These are phyloP conservation scores for Pseudogymnoascus sp. DNA, from an alignment of 2,329 filamentous ascomycete genomes.

Conservation along the genomic window DNA sequence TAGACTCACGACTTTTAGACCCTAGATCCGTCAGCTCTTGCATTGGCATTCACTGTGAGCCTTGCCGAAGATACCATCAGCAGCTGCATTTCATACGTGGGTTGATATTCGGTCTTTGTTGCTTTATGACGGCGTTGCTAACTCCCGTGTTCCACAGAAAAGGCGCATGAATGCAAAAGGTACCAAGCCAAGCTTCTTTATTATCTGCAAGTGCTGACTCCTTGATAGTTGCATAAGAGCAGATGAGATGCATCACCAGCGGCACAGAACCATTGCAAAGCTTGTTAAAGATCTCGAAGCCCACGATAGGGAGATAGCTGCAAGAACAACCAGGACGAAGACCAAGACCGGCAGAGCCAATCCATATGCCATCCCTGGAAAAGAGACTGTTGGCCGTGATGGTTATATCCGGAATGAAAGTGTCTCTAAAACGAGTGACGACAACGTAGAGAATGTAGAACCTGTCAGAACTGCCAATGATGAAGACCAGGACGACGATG, in stretches of 20 bases:
- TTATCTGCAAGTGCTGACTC: constrained; percentile 10
- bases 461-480: background rate
- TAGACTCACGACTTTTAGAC: constrained; percentile 19
- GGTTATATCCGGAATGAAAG: background rate
- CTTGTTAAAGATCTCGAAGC: constrained; percentile 22
- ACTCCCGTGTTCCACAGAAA: constrained; percentile 17
- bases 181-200: constrained; percentile 14
- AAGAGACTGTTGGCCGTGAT: background rate
- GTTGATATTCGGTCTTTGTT: constrained; percentile 1
- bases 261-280: constrained; percentile 27
- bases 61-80: constrained; percentile 29
- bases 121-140: constrained; percentile 1
- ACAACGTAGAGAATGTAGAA: background rate
- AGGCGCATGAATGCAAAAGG: constrained; percentile 26
- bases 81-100: constrained; percentile 29
- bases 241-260: constrained; percentile 27
- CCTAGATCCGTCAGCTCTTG: constrained; percentile 25
- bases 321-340: background rate
- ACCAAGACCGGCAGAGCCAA: background rate
- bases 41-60: constrained; percentile 29
- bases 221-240: constrained; percentile 24
- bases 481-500: background rate
- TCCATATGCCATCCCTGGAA: background rate
- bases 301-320: constrained; percentile 15
- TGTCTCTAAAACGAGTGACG: background rate